A percentile compares a stretch with the other conserved stretches of the same genome.
Conservation (phyloP, 805 yeast species). For the Candida chauliodis region DNA sequence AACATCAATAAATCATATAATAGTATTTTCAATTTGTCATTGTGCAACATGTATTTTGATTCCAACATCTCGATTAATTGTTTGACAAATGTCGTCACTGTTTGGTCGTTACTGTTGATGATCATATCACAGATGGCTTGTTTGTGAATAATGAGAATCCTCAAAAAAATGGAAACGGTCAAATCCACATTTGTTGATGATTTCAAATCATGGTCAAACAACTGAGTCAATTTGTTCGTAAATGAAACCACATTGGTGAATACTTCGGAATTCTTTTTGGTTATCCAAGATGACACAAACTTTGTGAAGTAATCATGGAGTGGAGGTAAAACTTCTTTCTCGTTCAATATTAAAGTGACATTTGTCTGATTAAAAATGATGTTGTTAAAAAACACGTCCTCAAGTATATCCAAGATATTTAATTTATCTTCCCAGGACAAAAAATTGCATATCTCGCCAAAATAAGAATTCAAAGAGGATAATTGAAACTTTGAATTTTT, state of each 20-base stretch:
- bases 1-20: conserved; percentile 58
- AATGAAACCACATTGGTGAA: conserved; percentile 21
- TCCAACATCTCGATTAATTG: conserved; percentile 46
- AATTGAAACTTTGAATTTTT: conserved; percentile 24
- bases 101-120: conserved; percentile 33
- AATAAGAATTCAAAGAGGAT: conserved; percentile 27
- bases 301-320: conserved; percentile 45
- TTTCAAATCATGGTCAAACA: conserved; percentile 6
- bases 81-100: conserved; percentile 40
- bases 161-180: conserved; percentile 46
- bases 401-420: conserved; percentile 24
- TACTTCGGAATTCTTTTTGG: conserved; percentile 17
- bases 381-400: conserved; percentile 22
- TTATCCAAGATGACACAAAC: conserved; percentile 36
- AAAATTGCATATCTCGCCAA: conserved; percentile 37
- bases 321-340: conserved; percentile 28
- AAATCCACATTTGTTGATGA: conserved; percentile 13
- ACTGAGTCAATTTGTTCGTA: conserved; percentile 18
- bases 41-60: conserved; percentile 32
- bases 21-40: conserved; percentile 51
- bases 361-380: conserved; percentile 10
- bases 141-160: conserved; percentile 59
- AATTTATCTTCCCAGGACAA: conserved; percentile 28
- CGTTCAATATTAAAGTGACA: conserved; percentile 6
- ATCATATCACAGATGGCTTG: conserved; percentile 45